Conservation (phyloP, 1,284 basidiomycete genomes). For the Apiotrichum akiyoshidainum region DNA sequence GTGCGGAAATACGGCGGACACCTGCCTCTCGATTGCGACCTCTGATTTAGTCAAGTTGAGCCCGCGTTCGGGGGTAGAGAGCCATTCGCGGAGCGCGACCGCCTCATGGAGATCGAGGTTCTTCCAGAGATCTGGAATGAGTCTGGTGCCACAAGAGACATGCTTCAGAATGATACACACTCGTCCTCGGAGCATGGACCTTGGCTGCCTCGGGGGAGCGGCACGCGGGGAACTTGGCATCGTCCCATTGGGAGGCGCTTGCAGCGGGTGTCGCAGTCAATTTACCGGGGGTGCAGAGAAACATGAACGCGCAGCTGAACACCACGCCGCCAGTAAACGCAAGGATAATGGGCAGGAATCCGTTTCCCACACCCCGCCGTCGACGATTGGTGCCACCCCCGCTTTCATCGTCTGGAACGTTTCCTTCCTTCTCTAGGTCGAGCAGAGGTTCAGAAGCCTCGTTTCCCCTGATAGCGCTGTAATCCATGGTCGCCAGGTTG, state of each 20-base stretch:
- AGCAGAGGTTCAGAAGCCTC: not conserved
- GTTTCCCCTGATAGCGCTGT: not conserved
- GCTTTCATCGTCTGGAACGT: not conserved
- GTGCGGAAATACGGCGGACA: not conserved
- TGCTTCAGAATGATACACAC: not conserved
- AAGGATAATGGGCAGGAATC: not conserved
- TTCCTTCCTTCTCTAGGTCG: not conserved
- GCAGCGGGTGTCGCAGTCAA: not conserved
- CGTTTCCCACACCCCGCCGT: not conserved
- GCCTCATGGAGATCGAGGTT: slow-evolving; percentile 51
- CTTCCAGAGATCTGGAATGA: slow-evolving; percentile 32
- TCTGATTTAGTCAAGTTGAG: slow-evolving; percentile 52
- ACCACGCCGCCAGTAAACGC: not conserved
- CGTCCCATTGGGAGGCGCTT: not conserved
- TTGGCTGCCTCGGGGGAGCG: not conserved
- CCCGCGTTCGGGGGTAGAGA: slow-evolving; percentile 51
- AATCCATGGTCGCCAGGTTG: too few species aligned
- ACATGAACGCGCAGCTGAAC: not conserved
- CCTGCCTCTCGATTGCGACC: slow-evolving; percentile 18
- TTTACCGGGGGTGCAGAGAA: not conserved
- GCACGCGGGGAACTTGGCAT: not conserved
- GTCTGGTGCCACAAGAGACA: not conserved
- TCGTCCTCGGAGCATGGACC: not conserved
- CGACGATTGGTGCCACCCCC: not conserved
- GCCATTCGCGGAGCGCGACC: slow-evolving; percentile 54